A percentile compares a stretch with the other conserved stretches of the same genome.
phyloP scores from a whole-genome alignment of 768 basidiomycete genomes.

The Atractiella rhizophila region DNA sequence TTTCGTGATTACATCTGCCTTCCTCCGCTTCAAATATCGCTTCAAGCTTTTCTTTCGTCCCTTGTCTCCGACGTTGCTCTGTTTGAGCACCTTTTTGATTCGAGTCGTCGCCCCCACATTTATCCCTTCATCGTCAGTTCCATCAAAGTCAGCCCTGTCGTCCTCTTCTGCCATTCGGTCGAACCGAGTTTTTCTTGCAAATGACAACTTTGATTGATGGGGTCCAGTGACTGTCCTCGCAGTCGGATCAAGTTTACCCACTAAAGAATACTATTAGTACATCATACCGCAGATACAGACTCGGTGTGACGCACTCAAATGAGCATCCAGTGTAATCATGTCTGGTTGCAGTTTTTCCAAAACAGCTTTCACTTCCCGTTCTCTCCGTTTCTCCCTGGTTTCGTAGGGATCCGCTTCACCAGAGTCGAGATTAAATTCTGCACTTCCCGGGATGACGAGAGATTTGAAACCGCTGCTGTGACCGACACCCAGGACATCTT shows the following conservation, averaged over 20 bases:
- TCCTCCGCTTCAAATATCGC: constrained; percentile 21
- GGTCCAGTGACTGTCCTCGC: constrained; percentile 33
- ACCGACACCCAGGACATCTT: constrained; percentile 53
- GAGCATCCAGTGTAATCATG: constrained; percentile 41
- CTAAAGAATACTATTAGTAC: too few species aligned
- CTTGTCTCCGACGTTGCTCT: constrained; percentile 14
- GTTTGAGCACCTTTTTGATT: constrained; percentile 22
- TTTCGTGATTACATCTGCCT: neutral
- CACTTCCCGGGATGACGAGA: constrained; percentile 69
- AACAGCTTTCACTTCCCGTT: constrained; percentile 68
- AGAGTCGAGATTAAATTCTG: constrained; percentile 86
- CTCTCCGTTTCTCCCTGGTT: constrained; percentile 47
- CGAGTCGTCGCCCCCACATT: constrained; percentile 19
- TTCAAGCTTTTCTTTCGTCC: constrained; percentile 28
- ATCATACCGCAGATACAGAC: too few species aligned
- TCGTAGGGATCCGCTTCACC: constrained; percentile 88
- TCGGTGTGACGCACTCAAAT: constrained; percentile 22
- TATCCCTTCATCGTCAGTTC: constrained; percentile 18
- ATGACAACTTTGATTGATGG: neutral
- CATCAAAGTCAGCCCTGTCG: too few species aligned
- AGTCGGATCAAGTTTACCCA: constrained; percentile 2
- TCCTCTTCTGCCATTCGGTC: constrained; percentile 35
- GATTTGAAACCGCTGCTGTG: constrained; percentile 55
- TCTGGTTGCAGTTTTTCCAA: constrained; percentile 91
- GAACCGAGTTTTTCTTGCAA: constrained; percentile 43